Percentiles rank a stretch among this genome's conserved stretches.
Conservation (phyloP, 306 rosid species). For the Vachellia collinsii region DNA sequence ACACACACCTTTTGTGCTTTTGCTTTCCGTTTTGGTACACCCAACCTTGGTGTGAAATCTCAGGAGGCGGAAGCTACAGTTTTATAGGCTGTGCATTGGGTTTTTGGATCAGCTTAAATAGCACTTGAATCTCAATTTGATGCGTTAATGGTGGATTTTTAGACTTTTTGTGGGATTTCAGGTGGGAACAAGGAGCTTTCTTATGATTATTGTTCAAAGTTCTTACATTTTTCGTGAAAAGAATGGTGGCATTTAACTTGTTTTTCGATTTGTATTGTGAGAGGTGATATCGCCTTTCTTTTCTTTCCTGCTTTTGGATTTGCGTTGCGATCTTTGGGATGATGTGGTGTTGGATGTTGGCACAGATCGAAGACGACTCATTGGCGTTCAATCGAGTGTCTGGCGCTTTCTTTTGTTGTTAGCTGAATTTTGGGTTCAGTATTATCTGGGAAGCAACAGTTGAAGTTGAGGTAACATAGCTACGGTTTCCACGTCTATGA, state of each 20-base stretch:
- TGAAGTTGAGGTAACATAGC: background rate
- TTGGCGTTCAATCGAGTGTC: background rate
- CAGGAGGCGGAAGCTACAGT: background rate
- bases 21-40: background rate
- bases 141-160: background rate
- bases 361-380: background rate
- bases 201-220: background rate
- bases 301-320: background rate
- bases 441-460: background rate
- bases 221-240: background rate
- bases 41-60: background rate
- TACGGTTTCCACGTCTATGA: background rate
- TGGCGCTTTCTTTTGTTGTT: background rate
- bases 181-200: background rate
- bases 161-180: background rate
- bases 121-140: constrained; percentile 24
- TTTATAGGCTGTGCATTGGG: background rate
- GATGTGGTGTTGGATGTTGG: background rate
- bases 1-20: background rate
- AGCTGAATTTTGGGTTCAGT: background rate
- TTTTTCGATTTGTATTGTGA: background rate
- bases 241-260: background rate
- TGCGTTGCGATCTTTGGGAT: background rate
- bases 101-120: background rate
- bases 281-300: background rate